These are phyloP conservation scores for Cyclostephanos invisitatus DNA, from an alignment of 108 stramenopile species.

Conservation along the genomic window DNA sequence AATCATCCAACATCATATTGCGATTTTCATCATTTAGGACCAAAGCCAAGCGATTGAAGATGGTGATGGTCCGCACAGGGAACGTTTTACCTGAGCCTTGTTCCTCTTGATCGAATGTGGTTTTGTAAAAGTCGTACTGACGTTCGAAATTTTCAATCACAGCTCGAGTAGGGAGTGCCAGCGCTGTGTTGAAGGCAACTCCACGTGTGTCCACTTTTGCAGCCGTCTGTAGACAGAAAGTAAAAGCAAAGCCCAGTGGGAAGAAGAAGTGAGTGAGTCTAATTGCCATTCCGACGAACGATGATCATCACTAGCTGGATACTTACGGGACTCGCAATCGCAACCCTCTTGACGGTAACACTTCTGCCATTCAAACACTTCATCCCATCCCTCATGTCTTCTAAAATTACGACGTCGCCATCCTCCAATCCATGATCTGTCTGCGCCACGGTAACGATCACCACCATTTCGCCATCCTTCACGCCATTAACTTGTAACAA, in stretches of 20 bases:
- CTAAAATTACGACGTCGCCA: conserved; percentile 50
- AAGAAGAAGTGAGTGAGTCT: not conserved
- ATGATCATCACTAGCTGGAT: too few species aligned
- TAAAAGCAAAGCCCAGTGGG: not conserved
- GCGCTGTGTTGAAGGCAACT: conserved; percentile 50
- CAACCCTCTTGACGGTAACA: conserved; percentile 54
- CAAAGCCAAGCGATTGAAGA: conserved; percentile 58
- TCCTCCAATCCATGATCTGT: conserved; percentile 56
- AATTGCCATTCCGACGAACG: too few species aligned
- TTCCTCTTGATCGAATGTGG: conserved; percentile 35
- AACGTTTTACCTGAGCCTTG: conserved; percentile 41
- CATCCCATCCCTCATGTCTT: conserved; percentile 54
- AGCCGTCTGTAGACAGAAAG: conserved; percentile 14
- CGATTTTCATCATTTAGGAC: conserved; percentile 47
- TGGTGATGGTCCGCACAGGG: conserved; percentile 51
- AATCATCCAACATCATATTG: conserved; percentile 18
- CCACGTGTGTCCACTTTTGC: conserved; percentile 56
- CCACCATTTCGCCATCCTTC: conserved; percentile 48
- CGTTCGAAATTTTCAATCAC: conserved; percentile 52
- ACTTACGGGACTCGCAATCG: conserved; percentile 49
- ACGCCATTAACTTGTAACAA: conserved; percentile 49
- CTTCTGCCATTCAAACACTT: conserved; percentile 40
- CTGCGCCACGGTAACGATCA: conserved; percentile 54
- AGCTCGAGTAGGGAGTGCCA: conserved; percentile 44
- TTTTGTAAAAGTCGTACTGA: conserved; percentile 54